Conservation (phyloP, 768 basidiomycete genomes). For the Cystobasidiopsis lactophilus region DNA sequence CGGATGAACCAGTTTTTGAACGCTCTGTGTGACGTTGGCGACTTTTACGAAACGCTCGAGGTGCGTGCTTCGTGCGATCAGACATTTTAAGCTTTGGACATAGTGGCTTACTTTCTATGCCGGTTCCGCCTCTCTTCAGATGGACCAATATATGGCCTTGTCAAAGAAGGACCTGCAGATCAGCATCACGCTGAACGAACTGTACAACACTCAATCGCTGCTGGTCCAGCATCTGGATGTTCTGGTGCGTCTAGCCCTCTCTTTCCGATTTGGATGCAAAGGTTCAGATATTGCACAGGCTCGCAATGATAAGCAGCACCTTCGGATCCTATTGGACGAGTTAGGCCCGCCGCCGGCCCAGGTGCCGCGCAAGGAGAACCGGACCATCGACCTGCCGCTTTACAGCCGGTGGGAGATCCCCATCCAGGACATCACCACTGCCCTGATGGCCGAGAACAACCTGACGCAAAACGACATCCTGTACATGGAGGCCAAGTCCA, state of each 20-base stretch:
- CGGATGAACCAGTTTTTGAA: constrained; percentile 96
- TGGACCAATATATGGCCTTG: constrained; percentile 99
- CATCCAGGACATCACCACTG: constrained; percentile 87
- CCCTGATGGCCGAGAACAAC: constrained; percentile 68
- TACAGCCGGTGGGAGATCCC: constrained; percentile 99
- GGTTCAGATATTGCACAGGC: constrained; percentile 34
- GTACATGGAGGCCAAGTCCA: constrained; percentile 99
- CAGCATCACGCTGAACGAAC: constrained; percentile 92
- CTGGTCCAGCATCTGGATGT: constrained; percentile 86
- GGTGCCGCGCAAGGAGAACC: constrained; percentile 94
- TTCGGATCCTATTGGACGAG: constrained; percentile 89
- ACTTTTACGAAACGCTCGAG: constrained; percentile 97
- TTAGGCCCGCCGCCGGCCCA: constrained; percentile 79
- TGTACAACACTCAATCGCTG: constrained; percentile 95
- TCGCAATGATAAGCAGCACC: constrained; percentile 89
- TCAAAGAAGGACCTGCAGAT: constrained; percentile 98
- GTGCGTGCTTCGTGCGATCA: constrained; percentile 32
- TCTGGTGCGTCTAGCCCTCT: constrained; percentile 37
- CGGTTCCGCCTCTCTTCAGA: too few relatives aligned
- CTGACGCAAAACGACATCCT: constrained; percentile 92
- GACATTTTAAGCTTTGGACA: not conserved
- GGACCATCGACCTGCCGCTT: constrained; percentile 68
- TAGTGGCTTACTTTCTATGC: not conserved
- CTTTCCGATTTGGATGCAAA: not conserved
- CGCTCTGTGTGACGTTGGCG: constrained; percentile 88